Evolutionary conservation across 352 stramenopile species (phyloP).

Genomic region (Phytophthora macrochlamydospora): DNA sequence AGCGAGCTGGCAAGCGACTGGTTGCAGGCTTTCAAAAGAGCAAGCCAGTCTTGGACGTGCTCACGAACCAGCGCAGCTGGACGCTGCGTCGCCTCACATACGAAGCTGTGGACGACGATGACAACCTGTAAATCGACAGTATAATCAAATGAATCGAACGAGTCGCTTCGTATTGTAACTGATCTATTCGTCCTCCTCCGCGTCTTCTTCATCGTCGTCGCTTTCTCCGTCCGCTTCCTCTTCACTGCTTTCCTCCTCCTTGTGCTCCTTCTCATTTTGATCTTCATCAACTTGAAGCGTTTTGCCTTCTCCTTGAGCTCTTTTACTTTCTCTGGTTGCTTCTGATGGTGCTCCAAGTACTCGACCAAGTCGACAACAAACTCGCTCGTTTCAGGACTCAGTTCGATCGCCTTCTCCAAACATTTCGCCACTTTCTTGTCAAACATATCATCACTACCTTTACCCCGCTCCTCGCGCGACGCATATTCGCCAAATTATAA

Average conservation of each 20-base stretch:
- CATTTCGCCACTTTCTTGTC: conserved; percentile 26
- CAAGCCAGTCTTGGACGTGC: conserved; percentile 45
- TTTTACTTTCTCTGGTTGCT: conserved; percentile 13
- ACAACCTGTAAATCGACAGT: conserved; percentile 4
- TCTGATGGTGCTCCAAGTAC: conserved; percentile 41
- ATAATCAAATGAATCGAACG: conserved; percentile 10
- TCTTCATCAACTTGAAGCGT: conserved; percentile 7
- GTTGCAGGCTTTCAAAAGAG: conserved; percentile 49
- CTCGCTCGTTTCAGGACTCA: conserved; percentile 43
- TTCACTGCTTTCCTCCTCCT: conserved; percentile 16
- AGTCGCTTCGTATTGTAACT: conserved; percentile 23
- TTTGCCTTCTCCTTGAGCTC: conserved; percentile 17
- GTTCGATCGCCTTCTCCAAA: conserved; percentile 50
- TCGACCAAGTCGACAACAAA: conserved; percentile 58
- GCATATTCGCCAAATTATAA: conserved; percentile 77
- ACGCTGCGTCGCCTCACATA: conserved; percentile 52
- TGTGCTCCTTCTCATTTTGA: conserved; percentile 2
- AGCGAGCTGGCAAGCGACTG: conserved; percentile 38
- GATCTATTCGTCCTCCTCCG: conserved; percentile 27
- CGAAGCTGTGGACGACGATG: conserved; percentile 18
- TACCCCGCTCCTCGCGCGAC: conserved; percentile 45
- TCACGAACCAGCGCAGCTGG: conserved; percentile 41
- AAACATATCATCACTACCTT: conserved; percentile 18
- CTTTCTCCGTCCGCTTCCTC: conserved; percentile 7
- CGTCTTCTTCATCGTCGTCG: conserved; percentile 13